These are phyloP conservation scores for Mucor velutinosus DNA, from an alignment of 371 early-diverging fungal species.

Conservation along the genomic window DNA sequence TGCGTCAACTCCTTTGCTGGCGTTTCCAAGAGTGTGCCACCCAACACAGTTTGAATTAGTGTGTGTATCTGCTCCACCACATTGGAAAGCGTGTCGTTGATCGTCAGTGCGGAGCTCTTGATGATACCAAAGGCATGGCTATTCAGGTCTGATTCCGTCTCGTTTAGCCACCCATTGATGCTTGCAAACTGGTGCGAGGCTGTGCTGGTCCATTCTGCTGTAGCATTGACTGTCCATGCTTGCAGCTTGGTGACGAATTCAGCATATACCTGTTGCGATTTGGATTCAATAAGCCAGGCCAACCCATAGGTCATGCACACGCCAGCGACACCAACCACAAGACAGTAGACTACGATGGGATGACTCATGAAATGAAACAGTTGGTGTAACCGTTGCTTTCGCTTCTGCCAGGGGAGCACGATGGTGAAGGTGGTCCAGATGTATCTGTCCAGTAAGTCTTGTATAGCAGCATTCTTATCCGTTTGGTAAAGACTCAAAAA, in stretches of 20 bases:
- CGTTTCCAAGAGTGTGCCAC: conserved; percentile 35
- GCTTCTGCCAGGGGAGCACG: not conserved
- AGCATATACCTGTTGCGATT: not conserved
- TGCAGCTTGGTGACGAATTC: not conserved
- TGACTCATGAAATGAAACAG: conserved; percentile 30
- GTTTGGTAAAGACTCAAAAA: not conserved
- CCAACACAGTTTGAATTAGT: conserved; percentile 23
- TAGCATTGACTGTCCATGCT: conserved; percentile 4
- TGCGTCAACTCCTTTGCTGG: conserved; percentile 34
- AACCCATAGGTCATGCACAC: not conserved
- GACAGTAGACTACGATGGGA: conserved; percentile 32
- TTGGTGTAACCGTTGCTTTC: not conserved
- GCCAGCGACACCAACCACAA: conserved; percentile 30
- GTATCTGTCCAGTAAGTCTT: conserved; percentile 2
- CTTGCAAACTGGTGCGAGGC: conserved; percentile 1
- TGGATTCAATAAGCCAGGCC: not conserved
- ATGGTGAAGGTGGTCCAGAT: not conserved
- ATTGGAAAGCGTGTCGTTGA: conserved; percentile 31
- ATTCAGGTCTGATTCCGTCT: conserved; percentile 30
- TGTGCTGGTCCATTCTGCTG: conserved; percentile 6
- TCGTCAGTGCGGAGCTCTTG: conserved; percentile 20
- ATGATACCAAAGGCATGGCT: conserved; percentile 27
- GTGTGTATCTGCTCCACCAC: conserved; percentile 26
- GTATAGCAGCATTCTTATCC: not conserved
- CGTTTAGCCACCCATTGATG: conserved; percentile 33